Evolutionary conservation across 2,329 filamentous ascomycete species (phyloP).

Genomic region (Fusarium albidum): DNA sequence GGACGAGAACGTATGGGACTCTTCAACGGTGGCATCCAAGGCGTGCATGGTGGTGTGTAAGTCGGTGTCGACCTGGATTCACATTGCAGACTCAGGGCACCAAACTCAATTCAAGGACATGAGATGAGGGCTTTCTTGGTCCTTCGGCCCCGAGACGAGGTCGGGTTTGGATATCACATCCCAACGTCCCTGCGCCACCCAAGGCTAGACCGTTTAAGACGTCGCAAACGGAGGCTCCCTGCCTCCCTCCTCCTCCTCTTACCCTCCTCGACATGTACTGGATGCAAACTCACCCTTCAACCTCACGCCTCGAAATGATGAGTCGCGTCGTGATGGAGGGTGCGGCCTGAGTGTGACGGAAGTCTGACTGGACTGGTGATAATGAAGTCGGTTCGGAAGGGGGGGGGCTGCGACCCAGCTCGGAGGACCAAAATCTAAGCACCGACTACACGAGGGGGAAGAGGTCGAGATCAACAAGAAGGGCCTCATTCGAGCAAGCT

Average conservation of each 20-base stretch:
- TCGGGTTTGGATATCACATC: constrained; percentile 22
- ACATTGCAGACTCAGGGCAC: constrained; percentile 22
- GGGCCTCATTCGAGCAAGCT: constrained; percentile 29
- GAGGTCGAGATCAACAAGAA: constrained; percentile 18
- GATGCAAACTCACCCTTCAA: constrained; percentile 14
- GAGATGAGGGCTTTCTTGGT: constrained; percentile 16
- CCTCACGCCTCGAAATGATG: constrained; percentile 25
- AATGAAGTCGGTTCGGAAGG: constrained; percentile 10
- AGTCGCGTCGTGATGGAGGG: constrained; percentile 24
- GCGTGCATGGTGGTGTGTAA: constrained; percentile 26
- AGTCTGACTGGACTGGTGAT: constrained; percentile 14
- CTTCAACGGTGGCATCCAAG: constrained; percentile 29
- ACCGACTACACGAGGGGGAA: constrained; percentile 12
- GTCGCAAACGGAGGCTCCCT: constrained; percentile 13
- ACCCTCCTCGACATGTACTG: constrained; percentile 1
- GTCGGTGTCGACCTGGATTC: constrained; percentile 11
- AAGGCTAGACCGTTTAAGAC: constrained; percentile 24
- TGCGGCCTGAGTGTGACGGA: constrained; percentile 12
- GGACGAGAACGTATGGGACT: constrained; percentile 20
- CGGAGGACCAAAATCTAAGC: constrained; percentile 16
- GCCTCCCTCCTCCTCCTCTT: too few relatives aligned
- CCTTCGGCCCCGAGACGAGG: constrained; percentile 20
- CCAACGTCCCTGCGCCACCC: constrained; percentile 13
- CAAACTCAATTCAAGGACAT: constrained; percentile 30
- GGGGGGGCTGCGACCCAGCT: constrained; percentile 12